phyloP scores from a whole-genome alignment of 2,329 filamentous ascomycete genomes.

The Aspergillus fructus region DNA sequence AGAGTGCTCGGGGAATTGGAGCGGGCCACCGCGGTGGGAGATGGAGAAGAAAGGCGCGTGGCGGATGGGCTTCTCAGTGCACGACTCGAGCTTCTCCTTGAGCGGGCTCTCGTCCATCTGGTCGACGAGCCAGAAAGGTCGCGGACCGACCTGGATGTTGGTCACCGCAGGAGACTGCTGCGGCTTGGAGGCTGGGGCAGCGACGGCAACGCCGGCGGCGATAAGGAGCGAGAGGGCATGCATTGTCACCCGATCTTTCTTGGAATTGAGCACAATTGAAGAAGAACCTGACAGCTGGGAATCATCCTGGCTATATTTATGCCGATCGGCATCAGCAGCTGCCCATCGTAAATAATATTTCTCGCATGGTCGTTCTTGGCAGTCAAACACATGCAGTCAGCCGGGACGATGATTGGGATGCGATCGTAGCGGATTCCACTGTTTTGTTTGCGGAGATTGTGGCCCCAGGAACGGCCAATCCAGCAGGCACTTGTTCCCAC shows the following conservation, averaged over 20 bases:
- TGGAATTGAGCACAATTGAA: neutral
- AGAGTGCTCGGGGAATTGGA: conserved; percentile 20
- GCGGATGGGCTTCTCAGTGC: conserved; percentile 18
- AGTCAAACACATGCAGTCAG: conserved; percentile 6
- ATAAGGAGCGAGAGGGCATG: conserved; percentile 13
- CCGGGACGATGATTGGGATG: conserved; percentile 9
- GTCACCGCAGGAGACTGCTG: conserved; percentile 4
- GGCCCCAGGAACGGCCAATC: conserved; percentile 6
- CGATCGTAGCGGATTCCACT: neutral
- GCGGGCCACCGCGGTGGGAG: conserved; percentile 19
- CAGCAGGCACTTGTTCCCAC: conserved; percentile 4
- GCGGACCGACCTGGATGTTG: conserved; percentile 22
- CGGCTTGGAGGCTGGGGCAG: conserved; percentile 12
- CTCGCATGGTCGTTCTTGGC: conserved; percentile 3
- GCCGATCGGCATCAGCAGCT: neutral
- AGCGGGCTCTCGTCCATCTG: conserved; percentile 19
- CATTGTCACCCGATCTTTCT: conserved; percentile 7
- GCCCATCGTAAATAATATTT: neutral
- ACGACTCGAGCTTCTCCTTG: conserved; percentile 17
- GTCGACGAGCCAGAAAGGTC: conserved; percentile 21
- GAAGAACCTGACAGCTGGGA: neutral
- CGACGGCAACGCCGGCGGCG: conserved; percentile 12
- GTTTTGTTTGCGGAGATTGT: neutral
- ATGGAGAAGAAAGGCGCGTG: conserved; percentile 17
- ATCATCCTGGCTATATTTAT: conserved; percentile 8